Base-by-base conservation (phyloP, 148 eudicot genomes). In the Diospyros lotus region DNA sequence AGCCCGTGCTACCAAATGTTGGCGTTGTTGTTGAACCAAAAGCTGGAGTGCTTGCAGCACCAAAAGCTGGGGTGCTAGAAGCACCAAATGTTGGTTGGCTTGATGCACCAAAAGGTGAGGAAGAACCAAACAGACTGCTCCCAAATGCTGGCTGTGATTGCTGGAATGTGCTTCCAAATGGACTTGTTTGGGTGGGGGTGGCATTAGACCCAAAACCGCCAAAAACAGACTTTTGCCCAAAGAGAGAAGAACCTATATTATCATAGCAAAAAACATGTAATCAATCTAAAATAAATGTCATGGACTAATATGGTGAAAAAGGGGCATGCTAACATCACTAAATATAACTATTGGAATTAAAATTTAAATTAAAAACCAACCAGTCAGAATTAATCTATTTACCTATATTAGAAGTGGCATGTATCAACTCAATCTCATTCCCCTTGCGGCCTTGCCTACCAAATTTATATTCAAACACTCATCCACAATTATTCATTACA, bases 71-170 rank as follows among this genome's bases (percentile, higher is more conserved):
- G 50, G 89, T 70, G 53, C 86, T 82, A 58, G 90, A 65, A 42
- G 94, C 73, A 55, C 93, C 94, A 88, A 91, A 89, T 65, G 88
- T 82, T 41, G 87, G 88, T 64, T 84, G 84, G 77, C 86, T 84
- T 60, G 88, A 71, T n/a, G 87, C 88, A 73, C 92, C 92, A 88
- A 94, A 94, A 48, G 93, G 88, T 28, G 89, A 58, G 54, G 97
- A 76, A 42, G 94, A 86, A 43, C 94, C 93, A 82, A 93, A 89
- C 43, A 81, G 53, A 83, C 71, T 88, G 82, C 85, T 91, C 38
- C 98, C 94, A 80, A 92, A 90, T 7, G 96, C 88, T 17, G 99
- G 93, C 77, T 95, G 99, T 61, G 96, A 86, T 82, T 90, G 97
- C 75, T 83, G 94, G 79, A 81, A 80, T 72, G 98, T 83, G 79